Evolutionary conservation across 2,329 filamentous ascomycete genomes (phyloP).

Genomic region (Clarireedia monteithiana): DNA sequence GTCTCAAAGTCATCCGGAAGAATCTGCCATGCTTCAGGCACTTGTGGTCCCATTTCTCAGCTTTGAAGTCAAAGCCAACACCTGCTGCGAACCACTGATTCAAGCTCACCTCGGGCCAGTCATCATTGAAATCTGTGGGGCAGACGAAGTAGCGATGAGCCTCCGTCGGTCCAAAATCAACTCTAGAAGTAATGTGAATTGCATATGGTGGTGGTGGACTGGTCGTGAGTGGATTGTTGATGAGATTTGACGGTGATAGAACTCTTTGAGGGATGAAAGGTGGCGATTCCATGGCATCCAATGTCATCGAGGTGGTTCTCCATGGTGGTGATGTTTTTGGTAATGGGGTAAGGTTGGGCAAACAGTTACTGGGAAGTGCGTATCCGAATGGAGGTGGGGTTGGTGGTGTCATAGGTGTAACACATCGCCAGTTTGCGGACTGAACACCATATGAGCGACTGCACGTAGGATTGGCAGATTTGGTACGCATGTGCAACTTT

Average conservation of each 20-base stretch:
- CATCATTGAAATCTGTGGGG: constrained; percentile 15
- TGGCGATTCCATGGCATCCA: neutral
- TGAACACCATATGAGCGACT: too few relatives aligned
- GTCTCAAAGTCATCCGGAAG: constrained; percentile 22
- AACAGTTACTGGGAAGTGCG: neutral
- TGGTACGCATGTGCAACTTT: too few relatives aligned
- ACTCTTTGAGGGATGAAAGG: constrained; percentile 10
- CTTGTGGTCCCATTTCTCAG: constrained; percentile 26
- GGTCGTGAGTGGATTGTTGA: constrained; percentile 19
- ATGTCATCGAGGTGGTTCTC: neutral
- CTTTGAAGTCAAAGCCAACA: constrained; percentile 19
- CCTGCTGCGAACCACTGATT: constrained; percentile 24
- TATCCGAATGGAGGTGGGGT: neutral
- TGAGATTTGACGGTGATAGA: constrained; percentile 16
- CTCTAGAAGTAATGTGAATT: constrained; percentile 22
- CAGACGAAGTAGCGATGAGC: constrained; percentile 26
- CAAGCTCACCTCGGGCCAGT: constrained; percentile 22
- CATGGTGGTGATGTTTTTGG: neutral
- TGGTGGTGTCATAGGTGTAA: neutral
- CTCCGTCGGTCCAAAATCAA: constrained; percentile 22
- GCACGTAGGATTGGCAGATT: too few relatives aligned
- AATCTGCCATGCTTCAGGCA: constrained; percentile 20
- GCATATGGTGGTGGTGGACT: constrained; percentile 16
- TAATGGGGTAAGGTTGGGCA: neutral
- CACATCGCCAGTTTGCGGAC: too few relatives aligned